These are phyloP conservation scores for Polyporus arcularius DNA, from an alignment of 768 basidiomycete species.

Conservation along the genomic window DNA sequence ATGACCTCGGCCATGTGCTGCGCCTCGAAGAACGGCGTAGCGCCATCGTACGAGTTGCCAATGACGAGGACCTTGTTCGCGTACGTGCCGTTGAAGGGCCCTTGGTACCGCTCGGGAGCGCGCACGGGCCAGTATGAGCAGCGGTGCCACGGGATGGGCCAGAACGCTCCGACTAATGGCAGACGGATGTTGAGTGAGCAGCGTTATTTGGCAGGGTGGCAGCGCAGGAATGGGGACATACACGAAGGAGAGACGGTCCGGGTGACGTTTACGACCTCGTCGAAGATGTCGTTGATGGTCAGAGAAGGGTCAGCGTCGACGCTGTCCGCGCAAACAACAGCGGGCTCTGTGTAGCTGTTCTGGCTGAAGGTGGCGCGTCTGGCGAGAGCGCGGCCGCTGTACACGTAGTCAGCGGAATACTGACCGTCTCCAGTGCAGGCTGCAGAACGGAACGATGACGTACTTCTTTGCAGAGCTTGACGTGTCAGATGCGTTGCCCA, in stretches of 20 bases:
- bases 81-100: constrained; percentile 23
- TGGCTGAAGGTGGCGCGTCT: not conserved
- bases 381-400: not conserved
- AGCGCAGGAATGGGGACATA: not conserved
- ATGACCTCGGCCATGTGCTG: constrained; percentile 8
- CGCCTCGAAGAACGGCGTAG: constrained; percentile 12
- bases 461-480: no score
- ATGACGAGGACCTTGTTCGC: constrained; percentile 22
- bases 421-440: no score
- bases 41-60: constrained; percentile 23
- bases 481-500: no score
- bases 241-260: constrained; percentile 9
- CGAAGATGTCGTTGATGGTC: constrained; percentile 10
- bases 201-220: no score
- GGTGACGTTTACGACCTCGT: constrained; percentile 14
- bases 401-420: not conserved
- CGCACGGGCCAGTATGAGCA: constrained; percentile 20
- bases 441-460: no score
- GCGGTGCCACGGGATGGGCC: constrained; percentile 11
- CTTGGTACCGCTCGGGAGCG: constrained; percentile 24
- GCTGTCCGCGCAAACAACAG: constrained; percentile 15
- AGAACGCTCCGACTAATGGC: constrained; percentile 8
- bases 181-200: no score
- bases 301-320: constrained; percentile 8
- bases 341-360: constrained; percentile 13